Base-by-base conservation (phyloP, 2,329 filamentous ascomycete species). In the Didymella sp. region DNA sequence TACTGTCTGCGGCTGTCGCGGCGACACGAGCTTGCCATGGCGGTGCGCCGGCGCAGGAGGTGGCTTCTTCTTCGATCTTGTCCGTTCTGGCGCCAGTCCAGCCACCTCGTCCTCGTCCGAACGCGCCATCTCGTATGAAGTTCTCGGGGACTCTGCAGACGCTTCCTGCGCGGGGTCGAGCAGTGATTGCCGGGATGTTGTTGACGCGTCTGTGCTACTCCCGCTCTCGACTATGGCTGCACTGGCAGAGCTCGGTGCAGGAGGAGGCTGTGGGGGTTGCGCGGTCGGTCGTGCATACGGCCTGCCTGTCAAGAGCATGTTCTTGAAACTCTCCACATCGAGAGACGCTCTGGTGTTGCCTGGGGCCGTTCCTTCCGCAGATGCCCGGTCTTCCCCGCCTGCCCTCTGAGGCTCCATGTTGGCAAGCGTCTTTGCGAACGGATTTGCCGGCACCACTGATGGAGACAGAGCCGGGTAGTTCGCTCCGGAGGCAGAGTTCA, bases 311-410 rank as follows among this genome's bases (percentile, higher is more conserved):
- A 95, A 81, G 44, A 95, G 81, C 59, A 95, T 77, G 57, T 88
- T 84, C 69, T 87, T 88, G 77, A 95, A 95, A 7, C 90, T 87
- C 70, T 91, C 87, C 1, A 94, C 91, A 70, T 95, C 89, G 61
- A 94, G 76, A 0, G 85, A 82, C 33, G 72, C 73, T 69, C 72
- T 77, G 44, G 65, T 61, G 54, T 62, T 66, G 63, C 66, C 60
- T 59, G 53, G 38, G n/a, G 59, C 42, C 49, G 58, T 45, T 53
- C 66, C 67, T 59, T 71, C 66, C 64, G 70, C 41, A 44, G 58
- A 31, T 22, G 64, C 61, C 68, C 69, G 72, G 57, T 72, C 70
- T 33, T 69, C 66, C 43, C 51, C 63, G 58, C 62, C 59, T 53
- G 57, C 62, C 46, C 60, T 65, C 48, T 68, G 58, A 43, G 66